Evolutionary conservation across 208 protist genomes (phyloP).

Genomic region (Tetramitus jugosus): DNA sequence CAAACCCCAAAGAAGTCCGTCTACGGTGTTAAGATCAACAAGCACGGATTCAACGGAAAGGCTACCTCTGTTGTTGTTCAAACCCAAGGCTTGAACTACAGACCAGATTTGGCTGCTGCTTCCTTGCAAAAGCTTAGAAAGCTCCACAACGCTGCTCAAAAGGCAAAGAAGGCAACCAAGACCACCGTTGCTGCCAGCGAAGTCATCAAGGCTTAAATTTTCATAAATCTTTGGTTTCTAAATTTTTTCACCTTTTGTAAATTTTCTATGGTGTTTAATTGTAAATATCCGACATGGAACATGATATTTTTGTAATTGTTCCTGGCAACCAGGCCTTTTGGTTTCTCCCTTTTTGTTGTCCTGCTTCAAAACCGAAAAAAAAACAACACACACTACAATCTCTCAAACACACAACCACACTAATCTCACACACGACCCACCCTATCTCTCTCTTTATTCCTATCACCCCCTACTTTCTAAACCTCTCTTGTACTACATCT

Average conservation of each 20-base stretch:
- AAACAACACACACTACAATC: too few relatives aligned
- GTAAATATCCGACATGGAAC: background rate
- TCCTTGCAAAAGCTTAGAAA: background rate
- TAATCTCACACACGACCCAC: too few relatives aligned
- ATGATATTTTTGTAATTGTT: background rate
- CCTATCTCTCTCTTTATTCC: too few relatives aligned
- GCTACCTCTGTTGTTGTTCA: background rate
- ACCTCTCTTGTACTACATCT: too few relatives aligned
- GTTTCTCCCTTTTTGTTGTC: too few relatives aligned
- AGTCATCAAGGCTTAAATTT: background rate
- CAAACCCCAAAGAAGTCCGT: background rate
- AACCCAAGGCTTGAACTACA: background rate
- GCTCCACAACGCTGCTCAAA: background rate
- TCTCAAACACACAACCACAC: too few relatives aligned
- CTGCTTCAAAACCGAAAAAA: too few relatives aligned
- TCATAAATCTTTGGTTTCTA: background rate
- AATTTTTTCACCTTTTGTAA: background rate
- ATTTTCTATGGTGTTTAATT: background rate
- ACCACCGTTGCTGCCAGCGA: background rate
- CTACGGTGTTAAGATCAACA: background rate
- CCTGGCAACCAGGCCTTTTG: too few relatives aligned
- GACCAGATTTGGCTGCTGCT: background rate
- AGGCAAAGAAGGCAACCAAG: background rate
- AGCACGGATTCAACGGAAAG: background rate
- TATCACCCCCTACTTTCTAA: too few relatives aligned